Evolutionary conservation across 768 basidiomycete species (phyloP), one percentile per base, ranked within the genome.

Genomic region (Tephrocybe sp.): DNA sequence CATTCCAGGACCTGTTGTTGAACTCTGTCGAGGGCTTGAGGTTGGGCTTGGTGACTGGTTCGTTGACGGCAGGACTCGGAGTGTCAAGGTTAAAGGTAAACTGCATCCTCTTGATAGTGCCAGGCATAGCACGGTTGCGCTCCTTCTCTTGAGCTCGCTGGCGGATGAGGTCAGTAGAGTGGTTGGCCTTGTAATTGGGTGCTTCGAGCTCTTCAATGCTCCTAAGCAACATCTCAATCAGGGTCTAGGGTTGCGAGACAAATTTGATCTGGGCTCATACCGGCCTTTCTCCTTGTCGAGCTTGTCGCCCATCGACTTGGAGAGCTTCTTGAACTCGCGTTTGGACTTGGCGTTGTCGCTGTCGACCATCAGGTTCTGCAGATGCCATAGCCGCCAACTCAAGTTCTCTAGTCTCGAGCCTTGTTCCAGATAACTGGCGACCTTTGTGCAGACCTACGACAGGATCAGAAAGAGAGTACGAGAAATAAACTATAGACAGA

Each of bases 241-340:
- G 68, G 69, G 70, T 64, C 56, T 45, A 69, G 70, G 68, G 67
- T 67, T 68, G 10, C 20, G 47, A 34, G 32, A 48, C 9, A 42
- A 35, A 13, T 44, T 49, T 23, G 32, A 50, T 39, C 45, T 5
- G 49, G 30, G 26, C 34, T 80, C 89, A 56, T 45, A 91, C 91
- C 88, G 72, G 64, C 91, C 91, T 72, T 92, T 92, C 72, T 93
- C 91, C 72, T 89, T 91, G 78, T 93, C 91, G 61, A 93, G 76
- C 68, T 89, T 92, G 74, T 93, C 91, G 56, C 91, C 82, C 92
- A 93, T 93, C 65, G 70, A 80, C 69, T 87, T 90, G 60, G 87
- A 88, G 49, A 93, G 82, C 62, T 89, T 91, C 74, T 85, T 89
- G 77, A 93, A 92, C 71, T 92, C 89, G 43, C 91, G 86, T 65